Evolutionary conservation across 2,329 filamentous ascomycete species (phyloP), one percentile per base, ranked within the genome.

Genomic region (Stagonosporopsis vannaccii): DNA sequence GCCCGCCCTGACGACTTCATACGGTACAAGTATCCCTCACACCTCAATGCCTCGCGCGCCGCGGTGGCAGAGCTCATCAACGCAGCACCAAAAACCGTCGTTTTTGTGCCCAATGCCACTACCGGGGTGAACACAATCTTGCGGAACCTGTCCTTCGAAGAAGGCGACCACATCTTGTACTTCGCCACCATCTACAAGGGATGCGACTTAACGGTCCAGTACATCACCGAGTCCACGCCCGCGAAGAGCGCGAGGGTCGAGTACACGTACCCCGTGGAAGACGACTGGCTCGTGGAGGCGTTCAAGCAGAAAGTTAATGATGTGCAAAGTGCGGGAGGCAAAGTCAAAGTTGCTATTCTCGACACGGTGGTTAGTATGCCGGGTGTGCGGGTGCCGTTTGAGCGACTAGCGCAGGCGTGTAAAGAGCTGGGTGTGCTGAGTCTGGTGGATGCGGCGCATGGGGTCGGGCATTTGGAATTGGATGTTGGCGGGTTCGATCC

Each of bases 371-470:
- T 89, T 8, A 92, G 90, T 25, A 80, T 90, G 20, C 94, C 94
- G 0, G 93, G 91, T 0, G 83, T 96, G 0, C 79, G 87, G 2
- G 86, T 97, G 65, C 94, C 94, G 0, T 97, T 90, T 76, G 87
- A 93, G 72, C 76, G 74, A 1, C 77, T 97, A 53, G 82, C 84
- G 1, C 73, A 75, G 7, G 81, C 84, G 0, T 97, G 92, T 73
- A 83, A 81, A 40, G 83, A 88, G 53, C 79, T 88, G 22, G 85
- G 84, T 0, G 79, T 97, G 3, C 71, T 94, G 50, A 92, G 89
- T 65, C 79, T 91, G 19, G 80, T 97, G 33, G 94, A 98, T 72
- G 93, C 86, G 15, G 94, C 94, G 0, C 94, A 98, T 75, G 89
- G 89, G 1, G 78, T 96, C 22, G 94, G 94, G 2, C 89, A 95